Conservation (phyloP, 2,329 filamentous ascomycete genomes). For the Penicillium sclerotigenum region DNA sequence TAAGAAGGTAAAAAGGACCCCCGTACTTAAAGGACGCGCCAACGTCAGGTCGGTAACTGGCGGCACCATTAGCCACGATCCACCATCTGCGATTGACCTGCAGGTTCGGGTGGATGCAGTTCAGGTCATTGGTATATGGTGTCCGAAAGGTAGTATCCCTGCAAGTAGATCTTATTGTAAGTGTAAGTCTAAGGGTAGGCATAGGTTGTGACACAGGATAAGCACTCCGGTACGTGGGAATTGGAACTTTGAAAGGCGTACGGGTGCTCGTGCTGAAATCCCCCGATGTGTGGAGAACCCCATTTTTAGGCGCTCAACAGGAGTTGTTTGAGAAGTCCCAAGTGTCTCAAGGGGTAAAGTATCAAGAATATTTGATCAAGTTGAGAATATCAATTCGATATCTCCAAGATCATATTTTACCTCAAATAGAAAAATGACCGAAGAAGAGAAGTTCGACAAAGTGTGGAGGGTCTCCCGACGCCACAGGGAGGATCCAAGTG, state of each 20-base stretch:
- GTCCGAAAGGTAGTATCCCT: neutral
- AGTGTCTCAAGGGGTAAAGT: neutral
- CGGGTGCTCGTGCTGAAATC: constrained; percentile 8
- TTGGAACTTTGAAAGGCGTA: neutral
- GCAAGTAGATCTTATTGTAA: neutral
- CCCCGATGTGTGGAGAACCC: constrained; percentile 8
- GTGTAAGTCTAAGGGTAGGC: neutral
- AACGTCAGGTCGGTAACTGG: neutral
- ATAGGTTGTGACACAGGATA: neutral
- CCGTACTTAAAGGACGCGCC: neutral
- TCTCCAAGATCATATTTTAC: neutral
- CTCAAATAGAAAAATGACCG: neutral
- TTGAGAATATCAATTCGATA: neutral
- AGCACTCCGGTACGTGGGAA: neutral
- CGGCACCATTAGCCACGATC: constrained; percentile 7
- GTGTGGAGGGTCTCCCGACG: constrained; percentile 9
- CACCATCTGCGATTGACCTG: constrained; percentile 5
- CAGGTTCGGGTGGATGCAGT: constrained; percentile 7
- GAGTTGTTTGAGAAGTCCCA: neutral
- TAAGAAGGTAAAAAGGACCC: too few relatives aligned
- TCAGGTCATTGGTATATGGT: neutral
- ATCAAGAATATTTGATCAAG: neutral
- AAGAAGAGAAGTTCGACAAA: neutral
- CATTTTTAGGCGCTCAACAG: neutral
- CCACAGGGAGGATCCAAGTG: constrained; percentile 10